phyloP scores from a whole-genome alignment of 257 asterid species.

The Lycium barbarum region DNA sequence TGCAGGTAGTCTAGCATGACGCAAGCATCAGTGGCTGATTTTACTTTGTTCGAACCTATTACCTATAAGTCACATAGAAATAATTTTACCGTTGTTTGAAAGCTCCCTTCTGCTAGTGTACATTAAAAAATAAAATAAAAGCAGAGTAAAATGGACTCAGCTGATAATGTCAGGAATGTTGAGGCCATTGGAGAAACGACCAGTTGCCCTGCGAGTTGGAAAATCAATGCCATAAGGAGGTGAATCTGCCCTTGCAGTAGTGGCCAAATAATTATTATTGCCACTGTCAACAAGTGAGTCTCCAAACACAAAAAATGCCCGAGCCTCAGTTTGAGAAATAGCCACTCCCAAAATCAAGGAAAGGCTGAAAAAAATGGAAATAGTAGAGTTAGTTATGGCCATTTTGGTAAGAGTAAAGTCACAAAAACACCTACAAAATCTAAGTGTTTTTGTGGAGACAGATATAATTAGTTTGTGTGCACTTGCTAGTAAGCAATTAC shows the following conservation, averaged over 20 bases:
- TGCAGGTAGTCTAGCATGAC: not conserved
- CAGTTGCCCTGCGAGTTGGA: slow-evolving; percentile 46
- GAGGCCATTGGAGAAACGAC: slow-evolving; percentile 62
- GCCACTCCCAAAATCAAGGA: slow-evolving; percentile 32
- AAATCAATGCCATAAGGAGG: slow-evolving; percentile 56
- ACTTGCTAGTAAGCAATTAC: slow-evolving; percentile 19
- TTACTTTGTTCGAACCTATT: not conserved
- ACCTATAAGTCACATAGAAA: not conserved
- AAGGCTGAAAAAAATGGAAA: not conserved
- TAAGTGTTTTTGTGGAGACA: not conserved
- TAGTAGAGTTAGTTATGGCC: slow-evolving; percentile 4
- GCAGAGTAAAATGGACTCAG: slow-evolving; percentile 23
- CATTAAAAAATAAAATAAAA: not conserved
- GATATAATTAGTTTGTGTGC: not conserved
- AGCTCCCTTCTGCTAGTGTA: not conserved
- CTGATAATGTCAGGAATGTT: slow-evolving; percentile 59
- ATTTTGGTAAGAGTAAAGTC: slow-evolving; percentile 20
- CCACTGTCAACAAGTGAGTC: slow-evolving; percentile 58
- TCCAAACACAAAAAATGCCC: slow-evolving; percentile 56
- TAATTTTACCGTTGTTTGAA: not conserved
- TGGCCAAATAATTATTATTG: slow-evolving; percentile 51
- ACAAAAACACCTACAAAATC: not conserved
- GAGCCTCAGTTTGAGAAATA: slow-evolving; percentile 32
- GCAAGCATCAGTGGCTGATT: not conserved
- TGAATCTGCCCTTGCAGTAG: slow-evolving; percentile 55